Evolutionary conservation across 805 yeast genomes (phyloP).

Genomic region (Saccharomycopsis javanensis): DNA sequence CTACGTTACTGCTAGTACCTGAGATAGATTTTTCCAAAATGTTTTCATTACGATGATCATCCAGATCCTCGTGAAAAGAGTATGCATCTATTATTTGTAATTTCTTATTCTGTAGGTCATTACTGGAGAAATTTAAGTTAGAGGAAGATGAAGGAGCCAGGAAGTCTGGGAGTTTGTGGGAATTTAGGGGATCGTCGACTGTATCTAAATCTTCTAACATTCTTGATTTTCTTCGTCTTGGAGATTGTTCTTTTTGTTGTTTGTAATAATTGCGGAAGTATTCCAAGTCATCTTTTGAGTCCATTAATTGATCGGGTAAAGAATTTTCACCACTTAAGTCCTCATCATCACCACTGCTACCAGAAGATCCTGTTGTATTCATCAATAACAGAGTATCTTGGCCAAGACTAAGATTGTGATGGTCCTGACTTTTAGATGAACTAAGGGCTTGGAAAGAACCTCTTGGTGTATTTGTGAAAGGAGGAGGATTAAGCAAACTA

Average conservation of each 20-base stretch:
- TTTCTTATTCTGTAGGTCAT: not conserved
- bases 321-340: not conserved
- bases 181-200: not conserved
- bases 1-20: not conserved
- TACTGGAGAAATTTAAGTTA: not conserved
- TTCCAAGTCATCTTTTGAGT: conserved; percentile 19
- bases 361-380: not conserved
- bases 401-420: not conserved
- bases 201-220: not conserved
- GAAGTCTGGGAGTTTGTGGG: not conserved
- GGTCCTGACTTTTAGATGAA: not conserved
- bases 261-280: conserved; percentile 19
- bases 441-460: not conserved
- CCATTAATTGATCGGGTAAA: conserved; percentile 12
- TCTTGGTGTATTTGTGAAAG: not conserved
- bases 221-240: conserved; percentile 6
- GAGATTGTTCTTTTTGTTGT: conserved; percentile 17
- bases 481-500: conserved; percentile 2
- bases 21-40: not conserved
- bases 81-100: not conserved
- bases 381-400: not conserved
- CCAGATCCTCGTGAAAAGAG: not conserved
- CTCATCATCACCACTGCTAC: not conserved
- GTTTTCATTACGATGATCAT: not conserved
- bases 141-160: not conserved